Evolutionary conservation across 306 rosid species (phyloP).

Genomic region (Abrus pulchellus): DNA sequence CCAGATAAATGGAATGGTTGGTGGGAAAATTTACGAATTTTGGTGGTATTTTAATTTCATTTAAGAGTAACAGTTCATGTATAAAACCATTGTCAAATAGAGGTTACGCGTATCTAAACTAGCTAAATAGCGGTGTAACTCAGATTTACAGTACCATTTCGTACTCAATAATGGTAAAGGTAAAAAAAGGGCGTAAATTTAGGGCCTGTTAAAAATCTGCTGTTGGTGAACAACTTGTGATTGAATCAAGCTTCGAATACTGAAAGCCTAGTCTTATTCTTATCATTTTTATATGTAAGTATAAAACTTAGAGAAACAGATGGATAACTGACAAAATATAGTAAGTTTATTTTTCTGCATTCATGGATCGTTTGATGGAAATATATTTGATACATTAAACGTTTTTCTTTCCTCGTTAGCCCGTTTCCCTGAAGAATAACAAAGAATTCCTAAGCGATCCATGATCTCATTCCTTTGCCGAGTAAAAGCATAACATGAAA

Average conservation of each 20-base stretch:
- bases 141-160: not conserved
- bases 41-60: slow-evolving; percentile 10
- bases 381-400: not conserved
- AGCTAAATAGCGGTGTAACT: not conserved
- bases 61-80: slow-evolving; percentile 13
- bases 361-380: not conserved
- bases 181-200: not conserved
- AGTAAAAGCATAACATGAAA: not conserved
- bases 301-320: not conserved
- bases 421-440: not conserved
- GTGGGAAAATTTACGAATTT: slow-evolving; percentile 26
- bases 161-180: not conserved
- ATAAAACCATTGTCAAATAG: not conserved
- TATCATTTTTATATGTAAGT: not conserved
- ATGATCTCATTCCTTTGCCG: not conserved
- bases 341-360: not conserved
- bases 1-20: slow-evolving; percentile 42
- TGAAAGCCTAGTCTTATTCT: not conserved
- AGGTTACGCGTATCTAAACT: not conserved
- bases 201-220: not conserved
- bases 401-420: not conserved
- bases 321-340: not conserved
- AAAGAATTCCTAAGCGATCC: not conserved
- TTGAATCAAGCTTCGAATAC: not conserved
- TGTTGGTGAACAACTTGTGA: too few relatives aligned